These are phyloP conservation scores for Canavalia ensiformis DNA, from an alignment of 306 rosid genomes.

Conservation along the genomic window DNA sequence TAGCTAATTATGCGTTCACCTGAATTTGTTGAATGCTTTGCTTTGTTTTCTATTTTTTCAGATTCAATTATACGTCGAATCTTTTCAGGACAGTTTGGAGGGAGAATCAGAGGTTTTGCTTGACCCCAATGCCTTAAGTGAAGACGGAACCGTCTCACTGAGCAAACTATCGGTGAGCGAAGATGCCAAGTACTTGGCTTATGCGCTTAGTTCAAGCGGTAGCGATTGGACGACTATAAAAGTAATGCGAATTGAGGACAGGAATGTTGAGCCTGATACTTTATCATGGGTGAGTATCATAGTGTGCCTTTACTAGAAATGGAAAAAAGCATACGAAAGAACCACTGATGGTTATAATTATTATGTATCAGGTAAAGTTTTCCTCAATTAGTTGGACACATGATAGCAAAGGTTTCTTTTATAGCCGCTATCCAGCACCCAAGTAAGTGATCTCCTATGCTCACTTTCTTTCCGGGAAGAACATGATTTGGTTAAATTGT, in stretches of 20 bases:
- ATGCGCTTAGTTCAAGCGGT: conserved; percentile 87
- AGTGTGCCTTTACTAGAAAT: not conserved
- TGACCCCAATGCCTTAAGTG: conserved; percentile 85
- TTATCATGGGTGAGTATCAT: conserved; percentile 81
- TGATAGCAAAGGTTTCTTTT: conserved; percentile 91
- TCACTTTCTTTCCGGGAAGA: conserved; percentile 1
- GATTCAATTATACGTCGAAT: not conserved
- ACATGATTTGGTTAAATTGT: conserved; percentile 6
- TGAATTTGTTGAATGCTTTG: not conserved
- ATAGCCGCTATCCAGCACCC: conserved; percentile 96
- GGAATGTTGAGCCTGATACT: conserved; percentile 67
- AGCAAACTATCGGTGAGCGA: conserved; percentile 68
- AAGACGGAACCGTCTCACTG: conserved; percentile 89
- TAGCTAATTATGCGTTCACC: conserved; percentile 27
- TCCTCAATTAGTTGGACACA: conserved; percentile 87
- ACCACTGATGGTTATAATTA: conserved; percentile 9
- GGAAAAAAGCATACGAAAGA: not conserved
- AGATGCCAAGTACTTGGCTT: conserved; percentile 87
- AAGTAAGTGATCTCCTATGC: conserved; percentile 63
- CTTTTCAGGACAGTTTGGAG: conserved; percentile 81
- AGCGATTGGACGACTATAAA: conserved; percentile 94
- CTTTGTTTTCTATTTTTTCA: conserved; percentile 15
- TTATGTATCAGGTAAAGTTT: conserved; percentile 83
- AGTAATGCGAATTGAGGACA: conserved; percentile 74
- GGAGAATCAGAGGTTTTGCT: conserved; percentile 85